Percentiles rank a stretch among this genome's conserved stretches.
phyloP scores from a whole-genome alignment of 345 rosid species.

The Aquilaria malaccensis region DNA sequence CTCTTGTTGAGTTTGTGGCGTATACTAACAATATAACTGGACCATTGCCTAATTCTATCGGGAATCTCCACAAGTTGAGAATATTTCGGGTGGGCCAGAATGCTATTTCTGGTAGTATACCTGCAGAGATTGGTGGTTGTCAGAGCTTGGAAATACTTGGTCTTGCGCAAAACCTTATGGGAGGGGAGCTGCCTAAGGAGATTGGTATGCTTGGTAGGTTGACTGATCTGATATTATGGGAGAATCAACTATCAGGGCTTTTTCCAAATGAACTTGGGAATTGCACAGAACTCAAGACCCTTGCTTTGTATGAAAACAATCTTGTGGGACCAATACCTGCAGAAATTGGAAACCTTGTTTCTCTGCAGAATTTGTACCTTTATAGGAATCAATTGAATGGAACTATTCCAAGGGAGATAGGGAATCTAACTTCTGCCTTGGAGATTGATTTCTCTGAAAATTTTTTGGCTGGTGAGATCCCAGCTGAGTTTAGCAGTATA shows the following conservation, averaged over 20 bases:
- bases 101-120: slow-evolving; percentile 59
- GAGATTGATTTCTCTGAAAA: slow-evolving; percentile 90
- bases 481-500: slow-evolving; percentile 48
- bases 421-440: slow-evolving; percentile 38
- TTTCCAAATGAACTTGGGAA: slow-evolving; percentile 63
- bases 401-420: slow-evolving; percentile 59
- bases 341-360: slow-evolving; percentile 48
- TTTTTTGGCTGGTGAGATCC: slow-evolving; percentile 50
- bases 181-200: slow-evolving; percentile 61
- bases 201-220: slow-evolving; percentile 48
- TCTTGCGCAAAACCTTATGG: slow-evolving; percentile 66
- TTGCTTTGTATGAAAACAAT: slow-evolving; percentile 70
- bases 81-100: slow-evolving; percentile 68
- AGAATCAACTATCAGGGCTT: slow-evolving; percentile 55
- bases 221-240: slow-evolving; percentile 62
- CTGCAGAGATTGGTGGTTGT: slow-evolving; percentile 62
- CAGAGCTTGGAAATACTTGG: slow-evolving; percentile 63
- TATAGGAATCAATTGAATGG: slow-evolving; percentile 69
- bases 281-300: slow-evolving; percentile 46
- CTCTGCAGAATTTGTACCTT: slow-evolving; percentile 47
- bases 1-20: slow-evolving; percentile 57
- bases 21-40: slow-evolving; percentile 73
- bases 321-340: slow-evolving; percentile 52
- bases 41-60: slow-evolving; percentile 43
- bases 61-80: slow-evolving; percentile 41